Conservation (phyloP, 1,284 basidiomycete genomes). For the Exobasidium rhododendri region DNA sequence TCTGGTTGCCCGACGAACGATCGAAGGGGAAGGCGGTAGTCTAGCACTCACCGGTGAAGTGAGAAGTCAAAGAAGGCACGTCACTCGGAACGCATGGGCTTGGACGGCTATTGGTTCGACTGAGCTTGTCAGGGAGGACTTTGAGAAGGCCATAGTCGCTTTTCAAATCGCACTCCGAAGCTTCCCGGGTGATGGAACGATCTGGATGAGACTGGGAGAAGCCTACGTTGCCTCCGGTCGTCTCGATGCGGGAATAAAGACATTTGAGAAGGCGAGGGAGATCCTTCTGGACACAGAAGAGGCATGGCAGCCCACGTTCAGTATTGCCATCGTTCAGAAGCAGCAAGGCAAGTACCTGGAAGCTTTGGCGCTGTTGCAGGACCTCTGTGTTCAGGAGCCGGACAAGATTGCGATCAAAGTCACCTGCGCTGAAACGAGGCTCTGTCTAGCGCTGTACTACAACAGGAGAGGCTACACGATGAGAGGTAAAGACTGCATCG, state of each 20-base stretch:
- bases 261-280: conserved; percentile 69
- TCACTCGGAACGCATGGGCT: conserved; percentile 82
- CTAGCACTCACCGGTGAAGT: conserved; percentile 26
- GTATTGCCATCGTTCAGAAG: conserved; percentile 79
- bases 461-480: conserved; percentile 67
- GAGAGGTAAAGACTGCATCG: conserved; percentile 72
- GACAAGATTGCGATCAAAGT: conserved; percentile 67
- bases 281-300: conserved; percentile 20
- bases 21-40: conserved; percentile 65
- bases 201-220: conserved; percentile 88
- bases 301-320: conserved; percentile 80
- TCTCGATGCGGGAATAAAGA: conserved; percentile 84
- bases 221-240: conserved; percentile 84
- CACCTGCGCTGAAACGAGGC: conserved; percentile 70
- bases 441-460: conserved; percentile 71
- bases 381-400: conserved; percentile 62
- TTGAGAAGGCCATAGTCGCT: conserved; percentile 73
- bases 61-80: conserved; percentile 26
- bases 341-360: conserved; percentile 73
- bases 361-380: conserved; percentile 68
- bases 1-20: conserved; percentile 81
- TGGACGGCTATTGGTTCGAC: conserved; percentile 96
- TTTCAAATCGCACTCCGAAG: conserved; percentile 85
- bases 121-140: conserved; percentile 74
- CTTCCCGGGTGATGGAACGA: conserved; percentile 70